phyloP scores from a whole-genome alignment of 768 basidiomycete genomes.

The Mycena pura region DNA sequence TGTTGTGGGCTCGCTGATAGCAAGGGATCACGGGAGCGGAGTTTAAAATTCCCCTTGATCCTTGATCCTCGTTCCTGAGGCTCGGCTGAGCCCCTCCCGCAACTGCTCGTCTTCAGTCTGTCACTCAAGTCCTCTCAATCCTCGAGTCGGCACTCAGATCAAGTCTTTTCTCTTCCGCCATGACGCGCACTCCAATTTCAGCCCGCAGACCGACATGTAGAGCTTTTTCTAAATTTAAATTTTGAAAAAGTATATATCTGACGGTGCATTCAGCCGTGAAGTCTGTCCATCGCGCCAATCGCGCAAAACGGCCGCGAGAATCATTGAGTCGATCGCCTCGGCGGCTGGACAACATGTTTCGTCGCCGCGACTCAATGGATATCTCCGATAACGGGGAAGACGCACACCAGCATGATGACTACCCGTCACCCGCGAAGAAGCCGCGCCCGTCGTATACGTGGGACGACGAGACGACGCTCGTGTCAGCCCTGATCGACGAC shows the following conservation, averaged over 20 bases:
- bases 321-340: conserved; percentile 11
- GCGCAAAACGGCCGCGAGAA: conserved; percentile 20
- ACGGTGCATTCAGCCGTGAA: background rate
- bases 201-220: conserved; percentile 6
- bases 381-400: conserved; percentile 36
- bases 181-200: conserved; percentile 18
- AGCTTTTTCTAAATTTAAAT: background rate
- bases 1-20: conserved; percentile 10
- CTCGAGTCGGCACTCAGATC: background rate
- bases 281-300: conserved; percentile 7
- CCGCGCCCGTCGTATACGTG: conserved; percentile 46
- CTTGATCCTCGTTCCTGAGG: background rate
- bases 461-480: conserved; percentile 60
- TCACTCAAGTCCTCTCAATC: too few species aligned
- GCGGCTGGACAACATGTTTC: conserved; percentile 17
- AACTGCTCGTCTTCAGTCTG: too few species aligned
- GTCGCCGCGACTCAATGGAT: conserved; percentile 11
- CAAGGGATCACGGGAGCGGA: conserved; percentile 8
- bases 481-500: conserved; percentile 55
- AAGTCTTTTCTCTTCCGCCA: background rate
- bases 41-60: background rate
- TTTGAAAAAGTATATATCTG: background rate
- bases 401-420: conserved; percentile 2
- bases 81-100: too few species aligned
- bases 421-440: background rate